Evolutionary conservation across 768 basidiomycete genomes (phyloP).

Genomic region (Boletales sp.): DNA sequence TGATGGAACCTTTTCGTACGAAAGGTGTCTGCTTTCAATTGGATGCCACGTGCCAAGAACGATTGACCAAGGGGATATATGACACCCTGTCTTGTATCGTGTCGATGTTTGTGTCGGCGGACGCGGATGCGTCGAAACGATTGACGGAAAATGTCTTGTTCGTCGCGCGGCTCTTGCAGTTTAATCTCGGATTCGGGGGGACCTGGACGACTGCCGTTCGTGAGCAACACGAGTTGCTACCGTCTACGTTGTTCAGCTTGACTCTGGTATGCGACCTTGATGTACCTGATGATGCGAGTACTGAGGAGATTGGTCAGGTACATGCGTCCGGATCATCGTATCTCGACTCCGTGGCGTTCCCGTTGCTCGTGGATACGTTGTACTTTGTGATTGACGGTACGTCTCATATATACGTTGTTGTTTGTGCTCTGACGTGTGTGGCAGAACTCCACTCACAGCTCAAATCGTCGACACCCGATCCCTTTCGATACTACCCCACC

Average conservation of each 20-base stretch:
- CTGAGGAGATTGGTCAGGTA: conserved; percentile 36
- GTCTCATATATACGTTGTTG: conserved; percentile 4
- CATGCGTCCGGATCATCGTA: conserved; percentile 48
- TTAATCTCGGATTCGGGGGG: conserved; percentile 62
- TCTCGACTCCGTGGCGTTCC: conserved; percentile 56
- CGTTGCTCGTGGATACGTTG: conserved; percentile 69
- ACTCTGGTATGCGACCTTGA: conserved; percentile 42
- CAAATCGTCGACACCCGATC: conserved; percentile 50
- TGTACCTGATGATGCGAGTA: neutral
- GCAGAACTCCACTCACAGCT: conserved; percentile 61
- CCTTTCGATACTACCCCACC: conserved; percentile 62
- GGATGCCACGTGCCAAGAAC: conserved; percentile 46
- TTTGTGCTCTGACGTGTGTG: neutral
- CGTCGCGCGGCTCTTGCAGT: conserved; percentile 66
- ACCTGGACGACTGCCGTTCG: conserved; percentile 53
- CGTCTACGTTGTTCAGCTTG: conserved; percentile 44
- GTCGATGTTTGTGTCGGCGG: conserved; percentile 28
- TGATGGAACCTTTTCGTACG: conserved; percentile 61
- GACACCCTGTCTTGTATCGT: conserved; percentile 43
- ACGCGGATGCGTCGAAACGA: conserved; percentile 20
- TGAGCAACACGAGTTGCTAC: conserved; percentile 42
- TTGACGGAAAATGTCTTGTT: conserved; percentile 48
- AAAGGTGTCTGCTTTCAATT: conserved; percentile 50
- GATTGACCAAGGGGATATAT: conserved; percentile 49
- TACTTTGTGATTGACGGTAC: conserved; percentile 72